Base-by-base conservation (phyloP, 257 asterid genomes). In the Lantana camara region DNA sequence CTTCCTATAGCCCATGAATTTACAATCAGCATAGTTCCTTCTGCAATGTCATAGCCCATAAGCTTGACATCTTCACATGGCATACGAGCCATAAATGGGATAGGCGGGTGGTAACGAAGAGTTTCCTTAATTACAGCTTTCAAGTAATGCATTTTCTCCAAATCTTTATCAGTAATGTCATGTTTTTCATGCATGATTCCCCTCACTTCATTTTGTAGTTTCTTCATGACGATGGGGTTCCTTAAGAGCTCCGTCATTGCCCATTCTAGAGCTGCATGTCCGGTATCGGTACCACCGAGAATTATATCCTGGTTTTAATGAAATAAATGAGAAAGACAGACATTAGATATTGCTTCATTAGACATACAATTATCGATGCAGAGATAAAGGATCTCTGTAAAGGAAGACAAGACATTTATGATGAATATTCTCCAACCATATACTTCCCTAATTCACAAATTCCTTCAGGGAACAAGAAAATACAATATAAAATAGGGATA, bases 241-340 rank as follows among this genome's bases (percentile, higher is more conserved):
- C 74, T 65, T 14, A 82, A 9, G 17, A 84, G 70, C 19, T 82
- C 85, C 12, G 85, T 16, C 87, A 83, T 78, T 8, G 70, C 64
- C 90, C 88, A 85, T 57, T 79, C 86, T 1, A 79, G 24, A 1
- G 69, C 44, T 0, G 73, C 32, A 0, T 63, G 32, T 2, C 83
- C 67, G 4, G 95, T 79, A 57, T 79, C 86, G 1, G 84, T 85
- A 37, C 94, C 94, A 3, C 74, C 87, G 1, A 66, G 57, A 21
- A 82, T 42, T 8, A 64, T n/a, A 13, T 83, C 91, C 88, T 81
- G 56, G 6, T 16, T 14, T 27, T 61, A 6, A 24, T 27, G 7
- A 9, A 17, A 63, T 40, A 4, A 32, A 51, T 7, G 58, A 47
- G 1, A 40, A n/a, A 49, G 2, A 0, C 37, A 13, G 49, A 37